A percentile compares a stretch with the other conserved stretches of the same genome.
Evolutionary conservation across 2,329 filamentous ascomycete genomes (phyloP).

Genomic region (Botrytis galanthina): DNA sequence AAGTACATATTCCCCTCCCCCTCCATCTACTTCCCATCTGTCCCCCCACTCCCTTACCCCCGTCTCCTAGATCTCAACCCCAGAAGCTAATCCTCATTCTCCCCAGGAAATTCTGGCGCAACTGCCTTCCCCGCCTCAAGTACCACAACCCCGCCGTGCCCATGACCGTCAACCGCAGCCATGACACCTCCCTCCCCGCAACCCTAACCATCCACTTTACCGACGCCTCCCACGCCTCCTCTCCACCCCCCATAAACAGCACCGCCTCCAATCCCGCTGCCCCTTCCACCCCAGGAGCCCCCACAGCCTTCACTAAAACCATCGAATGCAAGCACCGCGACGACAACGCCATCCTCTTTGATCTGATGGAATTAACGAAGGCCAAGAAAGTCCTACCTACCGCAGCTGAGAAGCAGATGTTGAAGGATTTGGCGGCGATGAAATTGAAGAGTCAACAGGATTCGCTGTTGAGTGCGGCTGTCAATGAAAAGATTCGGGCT

Average conservation of each 20-base stretch:
- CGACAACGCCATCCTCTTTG: slow-evolving; percentile 60
- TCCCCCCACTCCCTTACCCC: not conserved
- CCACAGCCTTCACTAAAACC: slow-evolving; percentile 40
- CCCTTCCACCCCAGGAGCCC: slow-evolving; percentile 30
- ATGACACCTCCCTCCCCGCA: slow-evolving; percentile 54
- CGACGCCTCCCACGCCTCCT: slow-evolving; percentile 32
- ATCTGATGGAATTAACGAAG: slow-evolving; percentile 61
- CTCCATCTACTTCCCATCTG: not conserved
- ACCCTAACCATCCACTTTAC: slow-evolving; percentile 64
- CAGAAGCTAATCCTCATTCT: not conserved
- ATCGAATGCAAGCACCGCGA: slow-evolving; percentile 64
- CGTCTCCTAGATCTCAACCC: slow-evolving; percentile 27
- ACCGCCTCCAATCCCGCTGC: slow-evolving; percentile 46
- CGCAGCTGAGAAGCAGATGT: slow-evolving; percentile 56
- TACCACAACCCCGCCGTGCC: slow-evolving; percentile 86
- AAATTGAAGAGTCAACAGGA: slow-evolving; percentile 52
- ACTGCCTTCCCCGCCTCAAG: slow-evolving; percentile 81
- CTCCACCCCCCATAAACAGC: slow-evolving; percentile 17
- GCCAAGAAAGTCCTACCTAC: slow-evolving; percentile 57
- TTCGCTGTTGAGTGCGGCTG: slow-evolving; percentile 51
- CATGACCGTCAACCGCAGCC: slow-evolving; percentile 75
- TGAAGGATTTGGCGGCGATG: slow-evolving; percentile 57
- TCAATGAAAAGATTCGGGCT: slow-evolving; percentile 56
- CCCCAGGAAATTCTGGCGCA: slow-evolving; percentile 80
- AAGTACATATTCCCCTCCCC: slow-evolving; percentile 51